Evolutionary conservation across 768 basidiomycete genomes (phyloP), one percentile per base, ranked within the genome.

Genomic region (Lentinula boryana): DNA sequence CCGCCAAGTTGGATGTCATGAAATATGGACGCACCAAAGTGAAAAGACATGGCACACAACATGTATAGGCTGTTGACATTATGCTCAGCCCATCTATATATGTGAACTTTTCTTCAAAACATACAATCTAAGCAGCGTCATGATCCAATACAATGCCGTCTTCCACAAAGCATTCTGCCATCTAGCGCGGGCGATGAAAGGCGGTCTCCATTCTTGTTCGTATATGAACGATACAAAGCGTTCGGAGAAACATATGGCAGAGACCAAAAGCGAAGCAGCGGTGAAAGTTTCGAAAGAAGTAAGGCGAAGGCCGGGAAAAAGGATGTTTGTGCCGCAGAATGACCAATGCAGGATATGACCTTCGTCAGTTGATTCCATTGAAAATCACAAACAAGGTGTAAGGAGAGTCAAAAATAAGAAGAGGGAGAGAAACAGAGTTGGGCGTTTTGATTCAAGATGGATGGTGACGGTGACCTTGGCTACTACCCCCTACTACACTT

Each of bases 21-120:
- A 48, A 4, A 48, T 10, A 46, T 21, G 10, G 46, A 23, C 46
- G 18, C n/a, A 48, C 46, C 81, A n/a, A 83, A 60, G 58, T 88
- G 82, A 63, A 86, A 83, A 21, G 87, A 83, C 87, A 89, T 89
- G 27, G 84, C 80, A 56, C 86, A 75, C 15, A 91, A 78, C 87
- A 91, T 89, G 67, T 89, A 90, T 62, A 81, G 71, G 59, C 88
- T 89, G 27, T 27, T 27, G 27, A 56, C 9, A 33, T 56, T 52
- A 13, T 9, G n/a, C 60, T 64, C 60, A n/a, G 38, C 23, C 13
- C n/a, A 16, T 1, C 21, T 27, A 27, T 15, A 5, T 49, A 7
- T 43, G 2, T 27, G 5, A 13, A 16, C 23, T 9, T 35, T 27
- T 21, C 52, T 43, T 21, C 27, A 54, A 31, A 27, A 23, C 86